Conservation (phyloP, 495 filamentous ascomycete species). For the Aspergillus steynii region DNA sequence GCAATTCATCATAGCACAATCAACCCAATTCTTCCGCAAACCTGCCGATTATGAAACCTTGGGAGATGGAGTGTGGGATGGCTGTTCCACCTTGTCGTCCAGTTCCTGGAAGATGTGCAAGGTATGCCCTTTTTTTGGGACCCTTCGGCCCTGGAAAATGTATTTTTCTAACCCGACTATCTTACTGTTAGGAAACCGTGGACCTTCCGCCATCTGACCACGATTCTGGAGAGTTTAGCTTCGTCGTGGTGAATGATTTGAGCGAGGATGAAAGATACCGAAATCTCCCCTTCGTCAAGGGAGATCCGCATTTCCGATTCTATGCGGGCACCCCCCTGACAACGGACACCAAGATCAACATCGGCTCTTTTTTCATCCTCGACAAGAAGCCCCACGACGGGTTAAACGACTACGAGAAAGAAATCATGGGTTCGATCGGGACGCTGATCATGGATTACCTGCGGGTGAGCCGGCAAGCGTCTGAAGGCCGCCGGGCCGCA, state of each 20-base stretch:
- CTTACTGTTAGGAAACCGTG: conserved; percentile 27
- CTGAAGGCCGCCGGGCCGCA: conserved; percentile 57
- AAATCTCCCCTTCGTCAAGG: conserved; percentile 41
- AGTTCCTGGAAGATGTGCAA: conserved; percentile 48
- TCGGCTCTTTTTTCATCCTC: conserved; percentile 69
- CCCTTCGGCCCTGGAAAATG: background rate
- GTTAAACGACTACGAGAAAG: conserved; percentile 36
- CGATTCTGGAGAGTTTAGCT: conserved; percentile 27
- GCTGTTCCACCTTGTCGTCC: conserved; percentile 36
- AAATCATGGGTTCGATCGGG: conserved; percentile 49
- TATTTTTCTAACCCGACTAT: conserved; percentile 5
- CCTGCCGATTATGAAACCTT: conserved; percentile 32
- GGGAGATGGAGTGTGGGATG: conserved; percentile 46
- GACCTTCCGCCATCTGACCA: conserved; percentile 38
- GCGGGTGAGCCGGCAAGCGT: conserved; percentile 55
- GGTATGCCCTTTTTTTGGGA: background rate
- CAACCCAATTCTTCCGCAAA: conserved; percentile 43
- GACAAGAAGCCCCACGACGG: conserved; percentile 48
- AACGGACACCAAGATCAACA: conserved; percentile 65
- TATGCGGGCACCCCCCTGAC: conserved; percentile 58
- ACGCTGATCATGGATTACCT: conserved; percentile 63
- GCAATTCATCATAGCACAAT: conserved; percentile 59
- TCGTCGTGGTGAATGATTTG: conserved; percentile 44
- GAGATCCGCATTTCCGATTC: conserved; percentile 44
- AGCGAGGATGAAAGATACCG: conserved; percentile 42